Evolutionary conservation across 805 yeast genomes (phyloP).

Genomic region (Pichia scutulata): DNA sequence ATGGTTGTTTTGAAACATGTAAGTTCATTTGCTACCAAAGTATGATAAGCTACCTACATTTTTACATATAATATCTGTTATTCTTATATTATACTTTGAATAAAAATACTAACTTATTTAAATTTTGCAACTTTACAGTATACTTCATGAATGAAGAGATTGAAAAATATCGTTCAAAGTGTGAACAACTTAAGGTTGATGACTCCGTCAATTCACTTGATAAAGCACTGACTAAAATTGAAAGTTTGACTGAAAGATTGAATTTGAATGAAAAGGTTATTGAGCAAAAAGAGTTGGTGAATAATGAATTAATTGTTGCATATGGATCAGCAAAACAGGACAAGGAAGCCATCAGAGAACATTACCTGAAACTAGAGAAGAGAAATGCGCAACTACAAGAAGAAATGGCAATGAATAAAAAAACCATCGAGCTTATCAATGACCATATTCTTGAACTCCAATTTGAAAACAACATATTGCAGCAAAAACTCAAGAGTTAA

Average conservation of each 20-base stretch:
- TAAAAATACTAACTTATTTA: background rate
- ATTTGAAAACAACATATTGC: slow-evolving; percentile 42
- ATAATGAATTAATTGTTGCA: slow-evolving; percentile 6
- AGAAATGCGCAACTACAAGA: slow-evolving; percentile 20
- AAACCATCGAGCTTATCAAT: slow-evolving; percentile 40
- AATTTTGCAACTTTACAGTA: background rate
- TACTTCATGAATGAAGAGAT: slow-evolving; percentile 1
- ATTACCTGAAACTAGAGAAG: slow-evolving; percentile 18
- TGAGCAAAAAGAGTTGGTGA: slow-evolving; percentile 8
- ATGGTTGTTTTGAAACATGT: slow-evolving; percentile 5
- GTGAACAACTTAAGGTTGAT: background rate
- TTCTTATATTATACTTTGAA: no score
- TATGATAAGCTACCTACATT: background rate
- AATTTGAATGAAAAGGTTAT: slow-evolving; percentile 9
- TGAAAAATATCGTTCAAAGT: background rate
- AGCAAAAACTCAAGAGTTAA: slow-evolving; percentile 10
- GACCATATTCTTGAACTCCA: slow-evolving; percentile 43
- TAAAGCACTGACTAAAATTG: background rate
- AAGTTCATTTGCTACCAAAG: background rate
- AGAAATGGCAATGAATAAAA: slow-evolving; percentile 32
- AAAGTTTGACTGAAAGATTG: slow-evolving; percentile 7
- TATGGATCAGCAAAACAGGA: slow-evolving; percentile 13
- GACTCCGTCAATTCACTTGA: background rate
- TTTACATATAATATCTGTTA: background rate
- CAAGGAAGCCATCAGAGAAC: slow-evolving; percentile 17